These are phyloP conservation scores for Chrysoporthe cubensis DNA, from an alignment of 2,329 filamentous ascomycete genomes.

Conservation along the genomic window DNA sequence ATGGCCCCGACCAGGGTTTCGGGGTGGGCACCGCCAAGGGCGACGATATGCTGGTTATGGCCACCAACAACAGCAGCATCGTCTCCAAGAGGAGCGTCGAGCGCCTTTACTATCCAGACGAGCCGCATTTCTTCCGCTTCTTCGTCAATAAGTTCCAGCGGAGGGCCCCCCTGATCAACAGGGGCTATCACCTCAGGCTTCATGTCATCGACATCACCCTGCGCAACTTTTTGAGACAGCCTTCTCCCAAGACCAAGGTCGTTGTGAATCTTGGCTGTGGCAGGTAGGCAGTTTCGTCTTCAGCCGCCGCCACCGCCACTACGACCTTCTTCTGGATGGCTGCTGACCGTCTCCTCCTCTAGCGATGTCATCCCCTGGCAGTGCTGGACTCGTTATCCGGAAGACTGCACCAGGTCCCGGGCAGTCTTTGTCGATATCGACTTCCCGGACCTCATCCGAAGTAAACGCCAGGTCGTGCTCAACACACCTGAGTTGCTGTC, in stretches of 20 bases:
- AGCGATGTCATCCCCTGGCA: slow-evolving; percentile 90
- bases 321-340: slow-evolving; percentile 10
- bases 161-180: slow-evolving; percentile 85
- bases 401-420: slow-evolving; percentile 51
- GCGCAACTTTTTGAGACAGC: slow-evolving; percentile 66
- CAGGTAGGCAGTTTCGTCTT: slow-evolving; percentile 65
- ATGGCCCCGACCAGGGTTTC: neutral
- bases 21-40: slow-evolving; percentile 28
- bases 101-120: slow-evolving; percentile 75
- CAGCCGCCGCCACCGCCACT: neutral
- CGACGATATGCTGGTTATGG: slow-evolving; percentile 35
- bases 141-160: slow-evolving; percentile 86
- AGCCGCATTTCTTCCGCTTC: slow-evolving; percentile 83
- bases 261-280: slow-evolving; percentile 88
- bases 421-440: slow-evolving; percentile 83
- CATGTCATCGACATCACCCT: slow-evolving; percentile 79
- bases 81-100: slow-evolving; percentile 94
- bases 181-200: slow-evolving; percentile 86
- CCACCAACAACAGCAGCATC: slow-evolving; percentile 76
- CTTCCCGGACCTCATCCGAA: slow-evolving; percentile 77
- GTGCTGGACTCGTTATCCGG: slow-evolving; percentile 69
- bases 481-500: slow-evolving; percentile 63
- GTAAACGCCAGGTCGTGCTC: slow-evolving; percentile 71
- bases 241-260: slow-evolving; percentile 64
- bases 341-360: neutral